Conservation (phyloP, 345 rosid species). For the Gossypium rotundifolium region DNA sequence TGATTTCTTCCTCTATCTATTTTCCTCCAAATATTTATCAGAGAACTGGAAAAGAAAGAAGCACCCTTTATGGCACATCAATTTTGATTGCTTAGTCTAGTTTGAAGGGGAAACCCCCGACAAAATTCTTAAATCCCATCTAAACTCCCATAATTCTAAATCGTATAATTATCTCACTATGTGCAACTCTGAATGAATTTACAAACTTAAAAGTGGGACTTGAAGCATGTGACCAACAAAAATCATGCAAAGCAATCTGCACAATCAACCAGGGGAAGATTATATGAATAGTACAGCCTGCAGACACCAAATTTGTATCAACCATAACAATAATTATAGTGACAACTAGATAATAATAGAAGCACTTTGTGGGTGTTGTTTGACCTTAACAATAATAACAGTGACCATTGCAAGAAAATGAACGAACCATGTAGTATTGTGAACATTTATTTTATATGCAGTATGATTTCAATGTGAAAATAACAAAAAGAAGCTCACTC, state of each 20-base stretch:
- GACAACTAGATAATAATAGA: neutral
- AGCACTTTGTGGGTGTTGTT: neutral
- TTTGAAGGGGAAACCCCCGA: neutral
- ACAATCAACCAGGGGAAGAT: neutral
- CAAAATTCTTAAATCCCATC: neutral
- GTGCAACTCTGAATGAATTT: neutral
- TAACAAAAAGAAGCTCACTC: constrained; percentile 31
- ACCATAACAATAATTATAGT: neutral
- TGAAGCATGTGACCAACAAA: neutral
- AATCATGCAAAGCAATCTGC: neutral
- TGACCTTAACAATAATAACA: neutral
- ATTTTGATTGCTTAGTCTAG: neutral
- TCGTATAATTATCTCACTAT: neutral
- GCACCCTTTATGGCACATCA: neutral
- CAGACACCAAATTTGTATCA: neutral
- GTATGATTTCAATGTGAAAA: constrained; percentile 4
- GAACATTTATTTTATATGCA: constrained; percentile 2
- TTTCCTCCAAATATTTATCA: neutral
- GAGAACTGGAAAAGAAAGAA: neutral
- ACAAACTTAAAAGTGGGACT: neutral
- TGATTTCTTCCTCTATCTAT: neutral
- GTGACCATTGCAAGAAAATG: neutral
- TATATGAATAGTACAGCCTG: neutral
- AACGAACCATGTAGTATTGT: neutral
- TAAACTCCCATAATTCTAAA: neutral